These are phyloP conservation scores for Astragalus glycyphyllos DNA, from an alignment of 306 rosid species.

Conservation along the genomic window DNA sequence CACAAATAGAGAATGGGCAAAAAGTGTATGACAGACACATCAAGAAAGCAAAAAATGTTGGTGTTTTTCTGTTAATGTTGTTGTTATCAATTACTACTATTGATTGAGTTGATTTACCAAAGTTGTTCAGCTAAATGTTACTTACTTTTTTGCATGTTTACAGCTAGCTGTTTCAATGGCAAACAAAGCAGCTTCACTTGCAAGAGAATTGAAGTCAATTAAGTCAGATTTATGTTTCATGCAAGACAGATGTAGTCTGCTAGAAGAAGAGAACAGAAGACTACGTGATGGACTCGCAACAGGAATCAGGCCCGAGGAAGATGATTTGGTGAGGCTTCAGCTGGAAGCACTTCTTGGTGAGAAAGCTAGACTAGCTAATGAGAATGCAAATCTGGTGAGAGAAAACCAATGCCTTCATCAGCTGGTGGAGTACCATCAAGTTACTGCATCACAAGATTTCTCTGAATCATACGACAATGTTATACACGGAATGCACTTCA, in stretches of 20 bases:
- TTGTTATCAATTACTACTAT: neutral
- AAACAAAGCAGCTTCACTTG: constrained; percentile 75
- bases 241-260: constrained; percentile 78
- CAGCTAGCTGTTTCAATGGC: constrained; percentile 96
- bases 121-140: constrained; percentile 25
- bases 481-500: constrained; percentile 75
- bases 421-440: constrained; percentile 94
- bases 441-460: constrained; percentile 75
- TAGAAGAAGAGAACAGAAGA: constrained; percentile 91
- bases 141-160: neutral
- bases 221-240: constrained; percentile 73
- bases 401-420: constrained; percentile 96
- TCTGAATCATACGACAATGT: constrained; percentile 74
- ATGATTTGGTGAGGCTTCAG: constrained; percentile 98
- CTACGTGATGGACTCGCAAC: constrained; percentile 72
- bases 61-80: neutral
- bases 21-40: constrained; percentile 57
- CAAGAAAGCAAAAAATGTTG: constrained; percentile 83
- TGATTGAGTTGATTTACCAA: neutral
- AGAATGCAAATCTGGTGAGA: constrained; percentile 80
- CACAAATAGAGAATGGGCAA: constrained; percentile 48
- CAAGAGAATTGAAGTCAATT: constrained; percentile 78
- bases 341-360: constrained; percentile 90
- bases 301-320: constrained; percentile 89
- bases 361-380: constrained; percentile 89